A percentile compares a stretch with the other conserved stretches of the same genome.
Conservation (phyloP, 768 basidiomycete species). For the Rhizopogon salebrosus region DNA sequence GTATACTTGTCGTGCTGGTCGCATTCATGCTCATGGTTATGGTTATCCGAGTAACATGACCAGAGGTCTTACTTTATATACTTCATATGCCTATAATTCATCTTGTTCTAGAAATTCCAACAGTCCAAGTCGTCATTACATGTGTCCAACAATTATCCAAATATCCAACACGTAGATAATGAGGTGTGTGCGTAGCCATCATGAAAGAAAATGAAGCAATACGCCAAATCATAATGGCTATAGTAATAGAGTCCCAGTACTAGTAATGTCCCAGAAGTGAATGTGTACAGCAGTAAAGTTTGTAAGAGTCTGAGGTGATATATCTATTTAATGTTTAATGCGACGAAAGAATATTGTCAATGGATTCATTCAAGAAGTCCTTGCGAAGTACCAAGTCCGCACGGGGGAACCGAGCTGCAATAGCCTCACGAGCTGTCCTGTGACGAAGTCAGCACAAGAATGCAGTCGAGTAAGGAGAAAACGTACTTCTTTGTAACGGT, state of each 20-base stretch:
- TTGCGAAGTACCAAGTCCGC: slow-evolving; percentile 53
- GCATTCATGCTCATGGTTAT: slow-evolving; percentile 71
- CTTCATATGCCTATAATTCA: not conserved
- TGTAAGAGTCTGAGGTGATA: not conserved
- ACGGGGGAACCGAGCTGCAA: slow-evolving; percentile 59
- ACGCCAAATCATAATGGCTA: not conserved
- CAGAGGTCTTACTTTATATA: slow-evolving; percentile 2
- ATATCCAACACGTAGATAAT: slow-evolving; percentile 6
- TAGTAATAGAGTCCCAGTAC: not conserved
- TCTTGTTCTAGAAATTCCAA: slow-evolving; percentile 8
- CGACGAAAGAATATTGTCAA: slow-evolving; percentile 59
- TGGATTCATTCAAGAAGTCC: slow-evolving; percentile 63
- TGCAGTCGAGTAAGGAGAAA: not conserved
- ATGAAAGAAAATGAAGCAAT: not conserved
- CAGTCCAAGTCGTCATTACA: slow-evolving; percentile 9
- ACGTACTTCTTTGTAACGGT: slow-evolving; percentile 66
- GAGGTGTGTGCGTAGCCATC: not conserved
- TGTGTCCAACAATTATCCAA: not conserved
- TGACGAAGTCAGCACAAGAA: slow-evolving; percentile 1
- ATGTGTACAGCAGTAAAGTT: slow-evolving; percentile 3
- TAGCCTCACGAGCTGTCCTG: slow-evolving; percentile 60
- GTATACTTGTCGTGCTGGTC: slow-evolving; percentile 60
- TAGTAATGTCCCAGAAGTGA: slow-evolving; percentile 5
- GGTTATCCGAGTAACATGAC: slow-evolving; percentile 59
- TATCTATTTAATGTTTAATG: slow-evolving; percentile 33